phyloP scores from a whole-genome alignment of 2,329 filamentous ascomycete genomes.

The Corinectria fuckeliana region DNA sequence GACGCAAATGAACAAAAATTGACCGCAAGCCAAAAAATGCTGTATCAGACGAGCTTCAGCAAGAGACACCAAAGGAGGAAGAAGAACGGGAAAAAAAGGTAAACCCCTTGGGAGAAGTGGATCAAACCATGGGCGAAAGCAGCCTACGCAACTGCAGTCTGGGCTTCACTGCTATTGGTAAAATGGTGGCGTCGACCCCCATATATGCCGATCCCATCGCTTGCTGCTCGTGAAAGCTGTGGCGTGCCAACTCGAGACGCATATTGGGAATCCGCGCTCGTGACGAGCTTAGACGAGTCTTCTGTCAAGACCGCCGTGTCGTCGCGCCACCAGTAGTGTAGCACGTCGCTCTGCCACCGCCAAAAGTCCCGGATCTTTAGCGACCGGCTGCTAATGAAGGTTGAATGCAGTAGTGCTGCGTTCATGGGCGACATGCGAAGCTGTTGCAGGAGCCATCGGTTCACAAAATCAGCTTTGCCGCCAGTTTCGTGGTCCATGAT shows the following conservation, averaged over 20 bases:
- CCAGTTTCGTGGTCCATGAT: constrained; percentile 45
- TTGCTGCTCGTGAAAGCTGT: constrained; percentile 38
- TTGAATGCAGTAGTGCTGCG: constrained; percentile 50
- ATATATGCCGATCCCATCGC: constrained; percentile 29
- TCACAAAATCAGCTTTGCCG: constrained; percentile 54
- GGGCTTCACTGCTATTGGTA: constrained; percentile 17
- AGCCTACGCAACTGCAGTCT: constrained; percentile 15
- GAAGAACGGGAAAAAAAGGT: neutral
- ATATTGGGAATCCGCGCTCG: constrained; percentile 34
- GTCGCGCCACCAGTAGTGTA: constrained; percentile 48
- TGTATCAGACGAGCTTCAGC: neutral
- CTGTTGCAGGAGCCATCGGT: constrained; percentile 59
- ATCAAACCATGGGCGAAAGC: neutral
- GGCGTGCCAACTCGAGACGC: constrained; percentile 37
- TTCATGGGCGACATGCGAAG: constrained; percentile 55
- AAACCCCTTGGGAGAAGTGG: neutral
- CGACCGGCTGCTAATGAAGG: constrained; percentile 37
- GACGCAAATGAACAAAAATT: neutral
- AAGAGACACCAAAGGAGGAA: neutral
- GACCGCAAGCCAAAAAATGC: neutral
- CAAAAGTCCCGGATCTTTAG: constrained; percentile 43
- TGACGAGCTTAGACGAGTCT: constrained; percentile 20
- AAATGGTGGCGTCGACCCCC: constrained; percentile 11
- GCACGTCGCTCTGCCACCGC: constrained; percentile 48
- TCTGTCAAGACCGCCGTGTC: constrained; percentile 28